Evolutionary conservation across 768 basidiomycete genomes (phyloP), one percentile per base, ranked within the genome.

Genomic region (Kondoa malvinella): DNA sequence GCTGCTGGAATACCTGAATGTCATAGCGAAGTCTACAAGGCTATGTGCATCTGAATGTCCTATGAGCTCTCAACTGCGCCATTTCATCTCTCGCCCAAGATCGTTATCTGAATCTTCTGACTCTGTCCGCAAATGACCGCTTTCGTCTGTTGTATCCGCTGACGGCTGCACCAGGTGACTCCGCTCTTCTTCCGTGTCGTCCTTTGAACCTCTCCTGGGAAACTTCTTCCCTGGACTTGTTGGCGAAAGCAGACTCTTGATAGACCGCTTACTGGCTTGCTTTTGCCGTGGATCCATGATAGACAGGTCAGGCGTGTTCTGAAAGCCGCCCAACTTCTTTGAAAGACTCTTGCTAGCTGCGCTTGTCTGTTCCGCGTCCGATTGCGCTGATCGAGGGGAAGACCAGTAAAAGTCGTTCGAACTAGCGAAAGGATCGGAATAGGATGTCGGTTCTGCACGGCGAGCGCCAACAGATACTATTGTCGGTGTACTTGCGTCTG

Each of bases 271-370:
- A 21, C 40, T 50, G 8, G 8, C 12, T 8, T 8, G 21, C 21
- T 21, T 8, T 8, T 50, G 12, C 8, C 40, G 40, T 8, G 40
- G 40, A 50, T 66, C 66, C 21, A 3, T 8, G 4, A 17, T 25
- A 4, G 33, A 21, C 3, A 57, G 66, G 26, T 66, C 66, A 59
- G 66, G 57, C 30, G 50, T 57, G 25, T 34, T 12, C 16, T 66
- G 57, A 16, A 57, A 58, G 57, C 57, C 16, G 59, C 66, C n/a
- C 4, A 66, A 14, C 30, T 32, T 63, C 8, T 50, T 59, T 16
- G 56, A 25, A 2, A 57, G 30, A 29, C 66, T 56, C n/a, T 27
- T 4, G 57, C 32, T 27, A 25, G 59, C 16, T 15, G 50, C 15
- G 8, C 66, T 50, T 64, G n/a, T 25, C 4, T 12, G 57, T 14